Evolutionary conservation across 208 protist genomes (phyloP).

Genomic region (Entamoeba histolytica): DNA sequence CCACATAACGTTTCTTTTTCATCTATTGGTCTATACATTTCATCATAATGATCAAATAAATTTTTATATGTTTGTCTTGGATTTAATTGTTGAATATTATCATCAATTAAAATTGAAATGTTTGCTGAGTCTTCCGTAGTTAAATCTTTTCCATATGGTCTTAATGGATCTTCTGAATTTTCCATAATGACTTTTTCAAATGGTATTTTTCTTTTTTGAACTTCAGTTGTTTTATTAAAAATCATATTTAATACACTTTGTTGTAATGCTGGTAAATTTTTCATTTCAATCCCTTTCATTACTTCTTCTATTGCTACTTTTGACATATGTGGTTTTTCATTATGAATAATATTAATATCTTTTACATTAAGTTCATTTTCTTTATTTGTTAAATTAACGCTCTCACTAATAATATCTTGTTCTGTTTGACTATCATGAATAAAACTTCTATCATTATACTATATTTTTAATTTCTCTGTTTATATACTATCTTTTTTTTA

Average conservation of each 20-base stretch:
- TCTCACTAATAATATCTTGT: background rate
- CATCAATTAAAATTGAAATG: background rate
- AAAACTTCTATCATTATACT: background rate
- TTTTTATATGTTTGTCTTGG: background rate
- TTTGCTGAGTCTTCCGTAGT: background rate
- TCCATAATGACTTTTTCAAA: background rate
- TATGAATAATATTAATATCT: background rate
- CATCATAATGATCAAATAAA: background rate
- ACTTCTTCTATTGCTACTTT: background rate
- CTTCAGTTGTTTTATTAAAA: background rate
- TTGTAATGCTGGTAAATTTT: background rate
- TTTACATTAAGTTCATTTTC: background rate
- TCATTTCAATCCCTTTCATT: background rate
- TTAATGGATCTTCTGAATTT: background rate
- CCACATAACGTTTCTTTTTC: background rate
- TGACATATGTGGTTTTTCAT: background rate
- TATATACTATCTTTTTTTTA: background rate
- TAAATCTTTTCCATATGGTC: background rate
- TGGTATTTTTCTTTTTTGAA: background rate
- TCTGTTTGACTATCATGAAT: background rate
- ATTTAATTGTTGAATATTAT: background rate
- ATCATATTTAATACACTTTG: background rate
- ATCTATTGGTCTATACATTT: background rate
- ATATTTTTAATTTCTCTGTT: background rate
- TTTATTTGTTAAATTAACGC: background rate